A percentile compares a stretch with the other conserved stretches of the same genome.
Evolutionary conservation across 202 grass and related monocot species (phyloP).

Genomic region (Schoenoplectus tabernaemontani): DNA sequence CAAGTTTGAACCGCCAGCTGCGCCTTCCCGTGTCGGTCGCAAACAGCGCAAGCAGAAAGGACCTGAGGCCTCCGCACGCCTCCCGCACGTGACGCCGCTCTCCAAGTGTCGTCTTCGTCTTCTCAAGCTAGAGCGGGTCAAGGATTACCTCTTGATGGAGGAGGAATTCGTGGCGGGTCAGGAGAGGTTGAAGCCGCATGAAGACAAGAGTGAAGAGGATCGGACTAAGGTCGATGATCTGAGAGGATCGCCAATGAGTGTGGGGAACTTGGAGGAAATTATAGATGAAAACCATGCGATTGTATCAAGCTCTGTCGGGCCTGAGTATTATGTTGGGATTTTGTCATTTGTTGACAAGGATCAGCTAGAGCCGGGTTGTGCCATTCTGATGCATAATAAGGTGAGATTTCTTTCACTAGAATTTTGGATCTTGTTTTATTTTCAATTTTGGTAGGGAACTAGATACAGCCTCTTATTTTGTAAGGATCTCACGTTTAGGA

Average conservation of each 20-base stretch:
- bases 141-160: conserved; percentile 97
- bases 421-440: conserved; percentile 8
- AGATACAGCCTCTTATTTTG: not conserved
- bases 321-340: conserved; percentile 96
- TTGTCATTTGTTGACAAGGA: conserved; percentile 97
- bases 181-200: conserved; percentile 87
- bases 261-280: conserved; percentile 97
- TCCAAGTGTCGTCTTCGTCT: conserved; percentile 94
- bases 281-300: conserved; percentile 98
- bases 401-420: conserved; percentile 5
- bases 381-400: conserved; percentile 99
- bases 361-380: conserved; percentile 93
- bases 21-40: conserved; percentile 83
- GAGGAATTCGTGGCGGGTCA: conserved; percentile 93
- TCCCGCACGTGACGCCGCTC: conserved; percentile 72
- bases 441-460: not conserved
- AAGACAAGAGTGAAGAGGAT: conserved; percentile 97
- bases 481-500: not conserved
- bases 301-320: conserved; percentile 82
- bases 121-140: conserved; percentile 92
- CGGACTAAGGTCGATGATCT: conserved; percentile 96
- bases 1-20: conserved; percentile 85
- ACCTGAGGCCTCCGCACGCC: conserved; percentile 63
- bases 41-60: conserved; percentile 95
- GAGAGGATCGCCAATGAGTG: conserved; percentile 86